Base-by-base conservation (phyloP, 768 basidiomycete genomes). In the Boletellus emodensis region DNA sequence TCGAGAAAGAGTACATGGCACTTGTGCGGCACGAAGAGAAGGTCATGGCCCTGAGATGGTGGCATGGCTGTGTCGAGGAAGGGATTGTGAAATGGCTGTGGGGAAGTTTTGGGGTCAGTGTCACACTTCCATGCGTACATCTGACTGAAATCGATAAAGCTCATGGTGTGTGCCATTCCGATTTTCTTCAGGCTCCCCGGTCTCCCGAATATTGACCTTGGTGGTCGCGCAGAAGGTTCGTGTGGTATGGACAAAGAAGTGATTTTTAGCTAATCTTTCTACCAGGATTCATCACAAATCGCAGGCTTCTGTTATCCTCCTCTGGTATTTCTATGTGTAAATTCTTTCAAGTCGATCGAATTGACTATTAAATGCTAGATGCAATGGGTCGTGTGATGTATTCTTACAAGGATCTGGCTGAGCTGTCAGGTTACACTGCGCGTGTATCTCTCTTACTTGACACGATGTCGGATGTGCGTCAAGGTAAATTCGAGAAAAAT, bases 301-400 rank as follows among this genome's bases (percentile, higher is more conserved):
- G 94, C 46, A 79, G 94, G 18, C 77, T 96, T 35, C 71, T 96
- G 10, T 71, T 96, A 14, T 94, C 91, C n/a, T 82, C 91, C 4
- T 90, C 88, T 52, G 87, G 87, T 83, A 52, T 54, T 72, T 52
- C n/a, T 32, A 26, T 45, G 22, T 18, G 44, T 30, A 7, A 56
- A 47, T 56, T 46, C 35, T 35, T 39, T 18, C 55, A 46, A 14
- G 41, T 53, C 15, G 17, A 12, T 30, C 28, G 28, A 30, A 38
- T 37, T 20, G 13, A 52, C 34, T 20, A n/a, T 4, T 34, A 40
- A 54, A 56, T 22, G 32, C 51, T 56, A 82, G 95, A 98, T 72
- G 95, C 95, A 1, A 89, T 97, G 59, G 94, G 94, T 30, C 82
- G 94, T 17, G 84, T 96, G 26, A 93, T 98, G 91, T 95, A 94